phyloP scores from a whole-genome alignment of 371 early-diverging fungal species.

The Funneliformis caledonium region DNA sequence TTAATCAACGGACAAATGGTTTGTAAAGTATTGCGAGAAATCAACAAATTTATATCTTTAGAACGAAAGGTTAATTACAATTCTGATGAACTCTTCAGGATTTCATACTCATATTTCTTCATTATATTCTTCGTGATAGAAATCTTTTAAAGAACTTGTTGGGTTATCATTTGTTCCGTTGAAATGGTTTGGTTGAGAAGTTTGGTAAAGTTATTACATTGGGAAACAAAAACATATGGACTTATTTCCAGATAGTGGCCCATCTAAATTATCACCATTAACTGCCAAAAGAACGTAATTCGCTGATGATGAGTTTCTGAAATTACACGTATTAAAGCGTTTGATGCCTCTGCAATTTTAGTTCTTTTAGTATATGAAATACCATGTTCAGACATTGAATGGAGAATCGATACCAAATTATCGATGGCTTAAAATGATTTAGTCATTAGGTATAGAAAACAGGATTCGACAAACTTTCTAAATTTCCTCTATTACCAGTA shows the following conservation, averaged over 20 bases:
- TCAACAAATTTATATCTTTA: not conserved
- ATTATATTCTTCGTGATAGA: not conserved
- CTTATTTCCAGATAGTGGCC: not conserved
- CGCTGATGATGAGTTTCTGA: not conserved
- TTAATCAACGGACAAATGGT: not conserved
- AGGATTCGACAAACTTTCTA: not conserved
- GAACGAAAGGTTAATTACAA: not conserved
- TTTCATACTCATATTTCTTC: not conserved
- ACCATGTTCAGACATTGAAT: not conserved
- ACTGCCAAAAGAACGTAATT: not conserved
- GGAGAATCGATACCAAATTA: not conserved
- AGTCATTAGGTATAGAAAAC: not conserved
- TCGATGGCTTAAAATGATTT: not conserved
- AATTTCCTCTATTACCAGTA: not conserved
- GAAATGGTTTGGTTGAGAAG: not conserved
- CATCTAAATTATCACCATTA: not conserved
- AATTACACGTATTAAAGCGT: not conserved
- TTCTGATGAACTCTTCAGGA: not conserved
- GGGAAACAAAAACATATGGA: not conserved
- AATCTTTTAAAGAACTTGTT: not conserved
- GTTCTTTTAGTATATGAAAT: not conserved
- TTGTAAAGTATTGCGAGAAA: not conserved
- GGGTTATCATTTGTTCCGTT: constrained; percentile 1
- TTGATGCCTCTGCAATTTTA: not conserved
- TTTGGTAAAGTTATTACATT: not conserved